Conservation (phyloP, 2,329 filamentous ascomycete genomes). For the Curvularia hawaiiensis region DNA sequence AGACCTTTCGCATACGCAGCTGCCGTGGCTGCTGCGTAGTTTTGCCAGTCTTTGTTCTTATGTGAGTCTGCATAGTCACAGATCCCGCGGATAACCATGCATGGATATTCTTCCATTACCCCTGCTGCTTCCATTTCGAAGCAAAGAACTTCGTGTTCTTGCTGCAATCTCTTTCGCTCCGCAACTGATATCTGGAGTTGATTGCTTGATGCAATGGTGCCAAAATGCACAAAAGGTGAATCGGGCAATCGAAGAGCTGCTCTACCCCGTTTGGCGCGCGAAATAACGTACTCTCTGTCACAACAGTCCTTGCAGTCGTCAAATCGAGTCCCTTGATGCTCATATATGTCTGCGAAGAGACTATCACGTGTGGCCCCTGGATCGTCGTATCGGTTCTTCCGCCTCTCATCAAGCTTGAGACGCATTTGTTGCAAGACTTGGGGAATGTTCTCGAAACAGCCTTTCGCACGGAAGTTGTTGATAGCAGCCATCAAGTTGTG, state of each 20-base stretch:
- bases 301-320: slow-evolving; percentile 17
- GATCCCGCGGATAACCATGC: slow-evolving; percentile 25
- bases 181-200: slow-evolving; percentile 22
- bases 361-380: slow-evolving; percentile 14
- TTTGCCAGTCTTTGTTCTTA: background rate
- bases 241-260: slow-evolving; percentile 10
- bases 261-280: slow-evolving; percentile 10
- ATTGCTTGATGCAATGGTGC: slow-evolving; percentile 27
- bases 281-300: slow-evolving; percentile 7
- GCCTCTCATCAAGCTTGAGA: slow-evolving; percentile 7
- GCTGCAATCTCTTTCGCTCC: slow-evolving; percentile 17
- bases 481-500: slow-evolving; percentile 13
- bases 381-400: slow-evolving; percentile 14
- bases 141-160: slow-evolving; percentile 23
- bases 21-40: background rate
- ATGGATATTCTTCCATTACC: slow-evolving; percentile 19
- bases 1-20: background rate
- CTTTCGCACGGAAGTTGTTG: slow-evolving; percentile 13
- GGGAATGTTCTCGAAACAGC: background rate
- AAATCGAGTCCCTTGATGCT: slow-evolving; percentile 12
- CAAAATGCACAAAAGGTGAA: slow-evolving; percentile 22
- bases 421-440: background rate
- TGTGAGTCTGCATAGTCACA: slow-evolving; percentile 19
- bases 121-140: slow-evolving; percentile 33
- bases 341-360: slow-evolving; percentile 15